Percentiles rank a stretch among this genome's conserved stretches.
Conservation (phyloP, 1,284 basidiomycete species). For the Ceratorhiza oryzae-sativae region DNA sequence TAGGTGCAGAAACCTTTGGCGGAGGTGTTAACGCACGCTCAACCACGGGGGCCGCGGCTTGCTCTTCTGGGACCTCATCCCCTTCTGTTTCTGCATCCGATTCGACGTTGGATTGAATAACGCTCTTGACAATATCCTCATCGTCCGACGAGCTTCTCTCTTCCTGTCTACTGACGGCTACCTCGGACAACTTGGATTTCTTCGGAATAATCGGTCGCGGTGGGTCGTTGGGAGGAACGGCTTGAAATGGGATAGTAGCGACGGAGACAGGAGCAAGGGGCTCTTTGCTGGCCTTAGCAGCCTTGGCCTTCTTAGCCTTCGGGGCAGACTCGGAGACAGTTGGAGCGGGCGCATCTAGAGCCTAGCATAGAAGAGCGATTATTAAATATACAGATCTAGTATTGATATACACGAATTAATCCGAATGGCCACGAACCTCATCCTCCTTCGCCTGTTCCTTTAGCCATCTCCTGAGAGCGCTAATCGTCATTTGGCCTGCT, state of each 20-base stretch:
- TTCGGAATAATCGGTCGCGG: constrained; percentile 3
- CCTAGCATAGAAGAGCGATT: constrained; percentile 6
- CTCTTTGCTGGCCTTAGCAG: neutral
- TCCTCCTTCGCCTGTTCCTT: constrained; percentile 18
- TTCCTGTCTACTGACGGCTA: constrained; percentile 14
- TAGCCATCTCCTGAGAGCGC: constrained; percentile 3
- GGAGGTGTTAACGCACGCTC: neutral
- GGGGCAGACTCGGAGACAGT: neutral
- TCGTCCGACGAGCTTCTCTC: constrained; percentile 25
- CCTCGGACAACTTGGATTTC: constrained; percentile 18
- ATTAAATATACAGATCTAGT: constrained; percentile 23
- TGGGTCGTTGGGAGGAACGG: neutral
- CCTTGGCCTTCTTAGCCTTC: neutral
- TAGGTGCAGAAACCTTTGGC: neutral
- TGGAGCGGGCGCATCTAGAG: neutral
- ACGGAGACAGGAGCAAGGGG: neutral
- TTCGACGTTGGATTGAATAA: neutral
- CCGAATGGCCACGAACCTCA: constrained; percentile 34
- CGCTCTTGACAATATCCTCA: constrained; percentile 27
- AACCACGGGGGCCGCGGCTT: constrained; percentile 4
- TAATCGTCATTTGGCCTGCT: constrained; percentile 1
- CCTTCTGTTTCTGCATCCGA: constrained; percentile 25
- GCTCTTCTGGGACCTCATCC: constrained; percentile 17
- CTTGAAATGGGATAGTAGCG: neutral
- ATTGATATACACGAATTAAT: constrained; percentile 17